Percentiles rank a stretch among this genome's conserved stretches.
phyloP scores from a whole-genome alignment of 2,329 filamentous ascomycete genomes.

The Bertia moriformis region DNA sequence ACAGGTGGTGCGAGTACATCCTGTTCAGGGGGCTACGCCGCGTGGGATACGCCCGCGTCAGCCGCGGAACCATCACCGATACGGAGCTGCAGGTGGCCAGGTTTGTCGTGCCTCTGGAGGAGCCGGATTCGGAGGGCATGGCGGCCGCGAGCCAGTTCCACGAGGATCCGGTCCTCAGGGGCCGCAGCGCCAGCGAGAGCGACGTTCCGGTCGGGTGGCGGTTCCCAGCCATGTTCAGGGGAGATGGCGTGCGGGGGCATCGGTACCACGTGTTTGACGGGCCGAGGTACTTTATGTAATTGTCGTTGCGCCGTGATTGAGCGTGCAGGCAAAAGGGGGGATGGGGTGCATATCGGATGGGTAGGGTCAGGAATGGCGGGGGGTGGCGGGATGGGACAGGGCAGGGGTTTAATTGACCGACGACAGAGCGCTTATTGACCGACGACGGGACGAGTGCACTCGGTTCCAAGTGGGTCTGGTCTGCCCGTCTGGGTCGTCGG shows the following conservation, averaged over 20 bases:
- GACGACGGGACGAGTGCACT: too few species aligned
- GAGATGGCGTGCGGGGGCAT: slow-evolving; percentile 76
- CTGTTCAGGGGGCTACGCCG: slow-evolving; percentile 79
- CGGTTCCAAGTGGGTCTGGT: too few species aligned
- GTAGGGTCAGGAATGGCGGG: background rate
- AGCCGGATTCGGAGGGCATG: slow-evolving; percentile 46
- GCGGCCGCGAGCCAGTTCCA: slow-evolving; percentile 23
- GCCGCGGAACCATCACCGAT: slow-evolving; percentile 81
- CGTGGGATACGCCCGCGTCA: slow-evolving; percentile 79
- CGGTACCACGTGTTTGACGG: slow-evolving; percentile 90
- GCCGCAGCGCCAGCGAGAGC: slow-evolving; percentile 45
- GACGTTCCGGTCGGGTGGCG: slow-evolving; percentile 63
- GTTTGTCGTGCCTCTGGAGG: slow-evolving; percentile 71
- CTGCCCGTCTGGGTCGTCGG: too few species aligned
- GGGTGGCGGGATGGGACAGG: too few species aligned
- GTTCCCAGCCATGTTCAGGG: slow-evolving; percentile 75
- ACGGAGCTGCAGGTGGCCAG: slow-evolving; percentile 95
- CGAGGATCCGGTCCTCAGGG: slow-evolving; percentile 37
- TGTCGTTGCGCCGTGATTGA: background rate
- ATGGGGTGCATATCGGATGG: background rate
- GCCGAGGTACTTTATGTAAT: slow-evolving; percentile 66
- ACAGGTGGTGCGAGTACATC: slow-evolving; percentile 98
- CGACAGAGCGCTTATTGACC: too few species aligned
- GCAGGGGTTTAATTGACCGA: too few species aligned
- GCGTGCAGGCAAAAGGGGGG: background rate